Conservation (phyloP, 345 rosid genomes). For the Mallotus nudiflorus region DNA sequence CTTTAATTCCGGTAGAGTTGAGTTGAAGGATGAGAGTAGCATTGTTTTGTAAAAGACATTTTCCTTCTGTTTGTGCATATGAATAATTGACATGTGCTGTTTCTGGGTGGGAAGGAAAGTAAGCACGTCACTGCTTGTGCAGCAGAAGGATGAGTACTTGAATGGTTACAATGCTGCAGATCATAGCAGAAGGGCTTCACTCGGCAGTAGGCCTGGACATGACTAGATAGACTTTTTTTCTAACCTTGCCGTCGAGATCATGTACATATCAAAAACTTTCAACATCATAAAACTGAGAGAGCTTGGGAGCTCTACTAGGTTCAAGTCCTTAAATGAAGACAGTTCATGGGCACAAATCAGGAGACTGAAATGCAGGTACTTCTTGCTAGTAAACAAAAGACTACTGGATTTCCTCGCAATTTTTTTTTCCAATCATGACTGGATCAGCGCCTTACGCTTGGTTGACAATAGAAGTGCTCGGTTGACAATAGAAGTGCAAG, state of each 20-base stretch:
- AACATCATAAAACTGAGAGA: background rate
- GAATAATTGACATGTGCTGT: background rate
- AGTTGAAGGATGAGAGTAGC: constrained; percentile 35
- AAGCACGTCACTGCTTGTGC: constrained; percentile 6
- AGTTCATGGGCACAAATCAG: background rate
- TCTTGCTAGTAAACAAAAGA: background rate
- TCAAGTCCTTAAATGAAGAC: background rate
- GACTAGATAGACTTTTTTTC: background rate
- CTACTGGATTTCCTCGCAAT: background rate
- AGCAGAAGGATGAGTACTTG: background rate
- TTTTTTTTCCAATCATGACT: background rate
- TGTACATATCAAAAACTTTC: constrained; percentile 9
- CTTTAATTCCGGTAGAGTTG: constrained; percentile 27
- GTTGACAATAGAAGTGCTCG: background rate
- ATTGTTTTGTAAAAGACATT: constrained; percentile 19
- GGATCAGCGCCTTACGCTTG: background rate
- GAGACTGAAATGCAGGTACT: constrained; percentile 3
- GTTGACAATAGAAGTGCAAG: background rate
- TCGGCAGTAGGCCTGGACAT: background rate
- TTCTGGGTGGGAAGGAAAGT: constrained; percentile 4
- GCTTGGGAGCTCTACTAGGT: constrained; percentile 4
- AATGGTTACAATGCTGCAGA: no score
- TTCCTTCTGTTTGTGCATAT: background rate
- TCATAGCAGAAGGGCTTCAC: background rate
- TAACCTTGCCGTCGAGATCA: constrained; percentile 13